phyloP scores from a whole-genome alignment of 2,329 filamentous ascomycete species.

The Penicillium carneum region DNA sequence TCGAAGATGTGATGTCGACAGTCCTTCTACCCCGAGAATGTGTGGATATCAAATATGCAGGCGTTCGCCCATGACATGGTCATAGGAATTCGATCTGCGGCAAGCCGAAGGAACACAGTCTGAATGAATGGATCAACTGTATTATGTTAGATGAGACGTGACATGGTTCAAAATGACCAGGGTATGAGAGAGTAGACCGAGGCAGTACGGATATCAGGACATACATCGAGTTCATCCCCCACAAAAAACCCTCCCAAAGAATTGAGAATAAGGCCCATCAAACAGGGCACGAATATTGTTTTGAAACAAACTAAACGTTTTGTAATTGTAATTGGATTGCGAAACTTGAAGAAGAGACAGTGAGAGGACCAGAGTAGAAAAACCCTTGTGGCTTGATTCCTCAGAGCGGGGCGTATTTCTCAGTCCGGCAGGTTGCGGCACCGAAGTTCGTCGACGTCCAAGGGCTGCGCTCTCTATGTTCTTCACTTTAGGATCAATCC shows the following conservation, averaged over 20 bases:
- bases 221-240: slow-evolving; percentile 21
- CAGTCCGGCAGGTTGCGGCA: slow-evolving; percentile 39
- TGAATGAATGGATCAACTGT: slow-evolving; percentile 14
- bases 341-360: slow-evolving; percentile 23
- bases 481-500: slow-evolving; percentile 9
- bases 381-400: slow-evolving; percentile 29
- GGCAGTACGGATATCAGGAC: slow-evolving; percentile 20
- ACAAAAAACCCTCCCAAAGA: slow-evolving; percentile 8
- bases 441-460: slow-evolving; percentile 16
- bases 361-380: slow-evolving; percentile 18
- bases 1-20: slow-evolving; percentile 3
- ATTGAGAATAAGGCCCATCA: slow-evolving; percentile 2
- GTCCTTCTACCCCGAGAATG: slow-evolving; percentile 18
- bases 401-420: slow-evolving; percentile 44
- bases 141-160: slow-evolving; percentile 9
- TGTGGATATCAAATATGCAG: slow-evolving; percentile 33
- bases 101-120: slow-evolving; percentile 11
- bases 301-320: slow-evolving; percentile 10
- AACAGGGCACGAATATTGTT: background rate
- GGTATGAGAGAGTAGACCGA: slow-evolving; percentile 13
- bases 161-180: background rate
- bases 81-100: slow-evolving; percentile 23
- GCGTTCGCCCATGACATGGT: slow-evolving; percentile 37
- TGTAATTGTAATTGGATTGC: slow-evolving; percentile 24
- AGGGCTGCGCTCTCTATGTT: slow-evolving; percentile 5